Base-by-base conservation (phyloP, 495 filamentous ascomycete genomes). In the Penicillium lividum region DNA sequence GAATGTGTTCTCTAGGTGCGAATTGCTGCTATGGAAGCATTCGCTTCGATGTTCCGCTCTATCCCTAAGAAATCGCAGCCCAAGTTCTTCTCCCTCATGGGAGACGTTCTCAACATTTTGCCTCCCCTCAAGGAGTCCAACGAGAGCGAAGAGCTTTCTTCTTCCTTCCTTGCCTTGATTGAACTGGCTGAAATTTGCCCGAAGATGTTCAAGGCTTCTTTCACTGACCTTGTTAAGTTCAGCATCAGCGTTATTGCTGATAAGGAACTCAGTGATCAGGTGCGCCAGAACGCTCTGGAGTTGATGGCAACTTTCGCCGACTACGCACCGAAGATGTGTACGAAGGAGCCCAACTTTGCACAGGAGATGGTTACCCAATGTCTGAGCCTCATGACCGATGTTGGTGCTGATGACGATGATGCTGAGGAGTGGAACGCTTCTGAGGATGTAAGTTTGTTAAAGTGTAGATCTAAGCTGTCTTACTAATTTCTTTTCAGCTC, bases 301-400 rank as follows among this genome's bases (percentile, higher is more conserved):
- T 80, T 99, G 45, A 96, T 99, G 89, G 93, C 92, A 29, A 99
- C 95, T 1, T 99, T 99, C 74, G 94, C 95, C 58, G 95, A 99
- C 64, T 93, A 94, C 61, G 88, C 88, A 2, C 90, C 95, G 10
- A 84, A 86, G 29, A 96, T 97, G 88, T 98, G 94, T 79, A 88
- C 85, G 71, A 98, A 97, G 65, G 92, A 99, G 67, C 71, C 88
- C 5, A 87, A 84, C 15, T 99, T 95, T 72, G 93, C 93, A 7
- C 84, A 81, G 51, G 91, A 97, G 60, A 99, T 99, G 95, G 93
- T 99, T 63, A 98, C 92, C 0, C 95, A 99, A 73, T 99, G 95
- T 69, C 77, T 99, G 61, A 98, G 94, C 62, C 74, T 99, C 65
- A 98, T 99, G 95, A 99, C 95, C n/a, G 95, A 99, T 72, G 87